Evolutionary conservation across 1,284 basidiomycete species (phyloP).

Genomic region (Sparassis latifolia): DNA sequence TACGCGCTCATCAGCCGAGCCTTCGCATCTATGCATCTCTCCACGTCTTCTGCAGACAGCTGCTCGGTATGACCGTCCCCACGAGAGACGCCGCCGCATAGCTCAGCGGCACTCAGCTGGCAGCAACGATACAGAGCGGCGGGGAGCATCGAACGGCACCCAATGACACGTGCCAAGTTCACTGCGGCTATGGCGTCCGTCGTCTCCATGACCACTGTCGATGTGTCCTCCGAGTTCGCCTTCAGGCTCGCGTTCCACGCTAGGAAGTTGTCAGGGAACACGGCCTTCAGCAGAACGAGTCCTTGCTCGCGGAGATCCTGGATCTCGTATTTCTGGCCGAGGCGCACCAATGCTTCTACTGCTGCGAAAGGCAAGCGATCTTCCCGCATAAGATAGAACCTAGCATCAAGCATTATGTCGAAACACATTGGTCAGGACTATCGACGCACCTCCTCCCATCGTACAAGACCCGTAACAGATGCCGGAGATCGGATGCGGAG

Average conservation of each 20-base stretch:
- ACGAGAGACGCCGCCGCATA: too few relatives aligned
- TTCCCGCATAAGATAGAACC: constrained; percentile 25
- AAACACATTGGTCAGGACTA: too few relatives aligned
- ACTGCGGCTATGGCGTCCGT: constrained; percentile 16
- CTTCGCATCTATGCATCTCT: too few relatives aligned
- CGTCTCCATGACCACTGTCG: not conserved
- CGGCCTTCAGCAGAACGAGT: constrained; percentile 14
- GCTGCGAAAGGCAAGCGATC: constrained; percentile 36
- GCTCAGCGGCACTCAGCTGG: not conserved
- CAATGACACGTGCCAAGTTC: constrained; percentile 16
- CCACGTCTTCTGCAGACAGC: too few relatives aligned
- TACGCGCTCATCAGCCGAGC: too few relatives aligned
- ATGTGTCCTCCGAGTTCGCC: not conserved
- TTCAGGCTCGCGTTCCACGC: not conserved
- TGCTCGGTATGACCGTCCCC: too few relatives aligned
- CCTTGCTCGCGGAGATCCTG: constrained; percentile 13
- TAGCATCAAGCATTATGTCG: too few relatives aligned
- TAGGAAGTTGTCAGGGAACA: constrained; percentile 7
- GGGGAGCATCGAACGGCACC: constrained; percentile 14
- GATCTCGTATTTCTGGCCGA: constrained; percentile 12
- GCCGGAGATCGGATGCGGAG: too few relatives aligned
- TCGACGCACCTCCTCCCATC: too few relatives aligned
- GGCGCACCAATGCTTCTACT: not conserved
- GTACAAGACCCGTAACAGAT: too few relatives aligned
- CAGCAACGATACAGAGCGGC: constrained; percentile 18